phyloP scores from a whole-genome alignment of 345 rosid genomes.

The Aethionema arabicum region DNA sequence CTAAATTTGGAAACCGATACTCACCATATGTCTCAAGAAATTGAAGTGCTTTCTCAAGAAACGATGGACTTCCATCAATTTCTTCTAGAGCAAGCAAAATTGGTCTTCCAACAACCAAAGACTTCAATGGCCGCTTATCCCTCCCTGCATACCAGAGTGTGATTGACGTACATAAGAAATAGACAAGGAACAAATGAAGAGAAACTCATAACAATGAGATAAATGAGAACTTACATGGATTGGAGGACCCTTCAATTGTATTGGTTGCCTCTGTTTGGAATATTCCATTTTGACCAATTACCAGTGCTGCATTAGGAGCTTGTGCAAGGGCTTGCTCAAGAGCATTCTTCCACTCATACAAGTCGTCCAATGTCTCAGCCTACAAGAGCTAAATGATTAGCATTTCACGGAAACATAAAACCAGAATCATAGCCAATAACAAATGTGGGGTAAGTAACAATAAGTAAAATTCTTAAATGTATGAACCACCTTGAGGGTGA shows the following conservation, averaged over 20 bases:
- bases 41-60: conserved; percentile 95
- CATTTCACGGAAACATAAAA: conserved; percentile 27
- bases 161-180: conserved; percentile 14
- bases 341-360: conserved; percentile 91
- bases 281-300: conserved; percentile 89
- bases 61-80: conserved; percentile 96
- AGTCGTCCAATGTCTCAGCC: conserved; percentile 94
- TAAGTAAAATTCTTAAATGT: conserved; percentile 17
- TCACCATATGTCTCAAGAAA: conserved; percentile 90
- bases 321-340: conserved; percentile 90
- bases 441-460: conserved; percentile 7
- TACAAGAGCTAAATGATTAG: conserved; percentile 30
- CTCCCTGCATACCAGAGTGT: conserved; percentile 55
- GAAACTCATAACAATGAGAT: conserved; percentile 2
- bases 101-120: conserved; percentile 95
- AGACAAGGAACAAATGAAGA: conserved; percentile 9
- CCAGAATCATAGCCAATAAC: conserved; percentile 7
- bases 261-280: conserved; percentile 74
- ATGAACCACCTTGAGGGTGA: conserved; percentile 84
- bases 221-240: conserved; percentile 63
- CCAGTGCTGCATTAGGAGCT: conserved; percentile 95
- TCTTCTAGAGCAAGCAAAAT: conserved; percentile 97
- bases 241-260: conserved; percentile 73
- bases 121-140: conserved; percentile 84
- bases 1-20: conserved; percentile 30